Evolutionary conservation across 331 rosid genomes (phyloP), one percentile per base, ranked within the genome.

Genomic region (Phaseolus coccineus): DNA sequence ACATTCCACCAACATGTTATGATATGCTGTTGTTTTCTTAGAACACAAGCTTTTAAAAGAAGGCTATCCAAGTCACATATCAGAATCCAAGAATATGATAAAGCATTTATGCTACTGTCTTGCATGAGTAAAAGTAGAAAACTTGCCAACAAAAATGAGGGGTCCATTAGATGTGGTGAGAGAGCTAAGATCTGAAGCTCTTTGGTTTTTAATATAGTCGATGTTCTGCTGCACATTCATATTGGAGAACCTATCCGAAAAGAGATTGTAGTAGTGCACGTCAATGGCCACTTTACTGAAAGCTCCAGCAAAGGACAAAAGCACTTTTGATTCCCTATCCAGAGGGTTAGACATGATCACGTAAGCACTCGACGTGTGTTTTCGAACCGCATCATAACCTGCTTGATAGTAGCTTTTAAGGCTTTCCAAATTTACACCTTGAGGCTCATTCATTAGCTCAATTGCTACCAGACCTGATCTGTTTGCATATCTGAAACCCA

Each of bases 391-490:
- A n/a, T 80, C 64, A 73, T 86, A 83, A 30, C 79, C 87, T 68
- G 46, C 72, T 82, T 73, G 46, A 39, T 86, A 83, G 52, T 86
- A 86, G 28, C 37, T 80, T 50, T 80, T 83, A 8, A 86, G 76
- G 66, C 79, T 86, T 44, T 77, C 63, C 9, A 86, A 47, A 80
- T 83, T 59, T 3, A 81, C 78, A 0, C 89, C 85, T 80, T 4
- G 48, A 52, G 97, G 97, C 82, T 90, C 93, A 47, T 87, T 91
- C 90, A 91, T 85, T 8, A 91, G 63, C 82, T 82, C 88, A 24
- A 91, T 87, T 48, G 88, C 97, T 50, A 76, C 84, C 0, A 91
- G 75, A 56, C 77, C 76, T 25, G 86, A 15, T 12, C 31, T 81
- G 8, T 84, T 46, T 0, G 71, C 85, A 66, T 90, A 90, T 61